These are phyloP conservation scores for Apiospora malaysiana DNA, from an alignment of 2,329 filamentous ascomycete species.

Conservation along the genomic window DNA sequence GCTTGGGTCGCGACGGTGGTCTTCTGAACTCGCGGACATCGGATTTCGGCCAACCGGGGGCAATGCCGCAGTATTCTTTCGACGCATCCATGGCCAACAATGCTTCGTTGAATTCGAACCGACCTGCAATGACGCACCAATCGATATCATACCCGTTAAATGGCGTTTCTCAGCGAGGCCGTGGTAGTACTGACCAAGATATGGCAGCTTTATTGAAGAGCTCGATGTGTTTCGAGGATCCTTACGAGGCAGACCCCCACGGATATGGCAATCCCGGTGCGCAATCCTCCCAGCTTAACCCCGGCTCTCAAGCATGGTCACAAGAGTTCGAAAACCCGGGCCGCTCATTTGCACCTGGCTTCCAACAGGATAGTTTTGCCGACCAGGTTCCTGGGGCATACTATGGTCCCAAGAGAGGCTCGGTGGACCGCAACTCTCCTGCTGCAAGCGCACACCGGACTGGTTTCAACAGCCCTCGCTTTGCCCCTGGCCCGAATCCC, in stretches of 20 bases:
- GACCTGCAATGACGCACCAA: conserved; percentile 49
- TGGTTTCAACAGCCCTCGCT: conserved; percentile 39
- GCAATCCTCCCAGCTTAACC: conserved; percentile 54
- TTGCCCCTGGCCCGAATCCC: conserved; percentile 37
- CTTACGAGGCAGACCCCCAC: conserved; percentile 27
- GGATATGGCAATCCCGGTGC: conserved; percentile 31
- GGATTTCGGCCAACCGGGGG: conserved; percentile 36
- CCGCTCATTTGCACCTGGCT: conserved; percentile 33
- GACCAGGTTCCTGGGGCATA: conserved; percentile 37
- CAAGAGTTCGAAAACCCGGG: conserved; percentile 35
- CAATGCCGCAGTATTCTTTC: conserved; percentile 22
- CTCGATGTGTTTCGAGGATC: conserved; percentile 40
- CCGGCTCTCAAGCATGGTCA: conserved; percentile 53
- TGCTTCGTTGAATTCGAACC: conserved; percentile 34
- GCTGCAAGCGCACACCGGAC: conserved; percentile 40
- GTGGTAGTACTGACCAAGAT: conserved; percentile 40
- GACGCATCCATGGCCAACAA: conserved; percentile 7
- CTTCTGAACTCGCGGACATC: conserved; percentile 4
- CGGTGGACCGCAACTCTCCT: conserved; percentile 47
- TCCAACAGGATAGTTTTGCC: conserved; percentile 40
- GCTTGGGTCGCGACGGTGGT: conserved; percentile 35
- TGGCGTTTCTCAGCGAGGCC: conserved; percentile 35
- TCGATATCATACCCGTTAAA: conserved; percentile 55
- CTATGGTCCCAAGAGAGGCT: conserved; percentile 42
- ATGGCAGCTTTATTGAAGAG: conserved; percentile 43